Conservation (phyloP, 2,329 filamentous ascomycete species). For the Colletotrichum chlorophyti region DNA sequence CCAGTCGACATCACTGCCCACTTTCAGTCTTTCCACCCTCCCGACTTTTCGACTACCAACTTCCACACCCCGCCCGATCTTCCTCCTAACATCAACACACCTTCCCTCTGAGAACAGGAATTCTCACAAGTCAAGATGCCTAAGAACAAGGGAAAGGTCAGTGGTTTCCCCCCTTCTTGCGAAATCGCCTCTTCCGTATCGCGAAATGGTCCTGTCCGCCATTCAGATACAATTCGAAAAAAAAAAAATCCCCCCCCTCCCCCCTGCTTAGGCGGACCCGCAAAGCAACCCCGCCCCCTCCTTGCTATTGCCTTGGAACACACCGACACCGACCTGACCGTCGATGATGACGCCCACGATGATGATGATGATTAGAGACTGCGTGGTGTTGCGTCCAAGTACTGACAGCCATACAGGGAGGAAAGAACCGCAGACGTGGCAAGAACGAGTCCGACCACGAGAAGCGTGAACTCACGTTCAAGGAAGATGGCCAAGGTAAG, state of each 20-base stretch:
- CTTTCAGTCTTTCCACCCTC: conserved; percentile 1
- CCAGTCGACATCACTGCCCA: conserved; percentile 17
- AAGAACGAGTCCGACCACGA: conserved; percentile 99
- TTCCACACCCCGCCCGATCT: conserved; percentile 13
- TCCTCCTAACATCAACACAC: conserved; percentile 4
- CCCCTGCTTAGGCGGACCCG: conserved; percentile 24
- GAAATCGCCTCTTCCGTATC: background rate
- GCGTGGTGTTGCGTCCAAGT: background rate
- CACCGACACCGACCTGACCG: conserved; percentile 17
- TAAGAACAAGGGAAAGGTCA: conserved; percentile 99
- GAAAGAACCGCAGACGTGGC: conserved; percentile 97
- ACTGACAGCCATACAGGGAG: conserved; percentile 67
- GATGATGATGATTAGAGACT: background rate
- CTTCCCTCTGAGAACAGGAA: conserved; percentile 31
- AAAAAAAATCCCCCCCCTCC: background rate
- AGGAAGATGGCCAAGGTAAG: conserved; percentile 91
- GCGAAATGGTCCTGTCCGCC: too few species aligned
- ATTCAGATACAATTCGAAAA: too few species aligned
- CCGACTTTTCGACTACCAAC: too few species aligned
- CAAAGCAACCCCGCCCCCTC: conserved; percentile 30
- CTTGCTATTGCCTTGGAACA: conserved; percentile 14
- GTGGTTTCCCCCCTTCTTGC: conserved; percentile 35
- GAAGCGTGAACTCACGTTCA: conserved; percentile 98
- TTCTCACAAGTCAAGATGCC: conserved; percentile 69
- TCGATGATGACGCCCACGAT: conserved; percentile 12